A percentile compares a stretch with the other conserved stretches of the same genome.
These are phyloP conservation scores for Aureobasidium sp. DNA, from an alignment of 2,329 filamentous ascomycete genomes.

Conservation along the genomic window DNA sequence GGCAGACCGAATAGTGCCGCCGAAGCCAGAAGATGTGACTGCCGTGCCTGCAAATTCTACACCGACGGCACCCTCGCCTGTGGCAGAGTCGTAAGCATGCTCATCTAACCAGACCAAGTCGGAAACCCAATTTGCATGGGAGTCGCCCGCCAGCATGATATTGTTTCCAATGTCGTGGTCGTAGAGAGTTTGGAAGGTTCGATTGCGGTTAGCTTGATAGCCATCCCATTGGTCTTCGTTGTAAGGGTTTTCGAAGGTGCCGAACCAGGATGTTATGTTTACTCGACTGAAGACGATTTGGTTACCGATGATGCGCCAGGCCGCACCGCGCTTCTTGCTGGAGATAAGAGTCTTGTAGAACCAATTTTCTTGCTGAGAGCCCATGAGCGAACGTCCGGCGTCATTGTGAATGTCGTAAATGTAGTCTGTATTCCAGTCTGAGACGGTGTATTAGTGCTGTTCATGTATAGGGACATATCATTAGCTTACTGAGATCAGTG, in stretches of 20 bases:
- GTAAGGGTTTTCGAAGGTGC: constrained; percentile 34
- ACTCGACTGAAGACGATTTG: constrained; percentile 61
- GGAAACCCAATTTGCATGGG: constrained; percentile 54
- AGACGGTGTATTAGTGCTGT: background rate
- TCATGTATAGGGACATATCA: too few species aligned
- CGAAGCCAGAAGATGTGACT: constrained; percentile 53
- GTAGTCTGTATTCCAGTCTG: constrained; percentile 52
- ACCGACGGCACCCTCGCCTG: constrained; percentile 38
- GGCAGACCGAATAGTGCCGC: constrained; percentile 46
- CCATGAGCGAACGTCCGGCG: constrained; percentile 63
- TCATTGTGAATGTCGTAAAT: constrained; percentile 58
- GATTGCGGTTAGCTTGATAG: constrained; percentile 63
- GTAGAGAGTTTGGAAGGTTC: constrained; percentile 60
- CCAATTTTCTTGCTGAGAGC: constrained; percentile 66
- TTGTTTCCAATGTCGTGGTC: constrained; percentile 66
- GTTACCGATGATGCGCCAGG: constrained; percentile 65
- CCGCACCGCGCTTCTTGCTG: constrained; percentile 54
- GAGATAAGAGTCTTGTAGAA: constrained; percentile 48
- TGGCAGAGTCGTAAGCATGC: constrained; percentile 25
- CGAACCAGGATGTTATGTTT: constrained; percentile 40
- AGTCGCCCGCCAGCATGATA: constrained; percentile 65
- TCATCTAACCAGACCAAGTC: constrained; percentile 40
- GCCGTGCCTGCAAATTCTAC: constrained; percentile 57
- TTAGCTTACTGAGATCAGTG: constrained; percentile 40
- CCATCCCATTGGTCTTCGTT: constrained; percentile 59